phyloP scores from a whole-genome alignment of 352 stramenopile genomes.

The Phytophthora melonis region DNA sequence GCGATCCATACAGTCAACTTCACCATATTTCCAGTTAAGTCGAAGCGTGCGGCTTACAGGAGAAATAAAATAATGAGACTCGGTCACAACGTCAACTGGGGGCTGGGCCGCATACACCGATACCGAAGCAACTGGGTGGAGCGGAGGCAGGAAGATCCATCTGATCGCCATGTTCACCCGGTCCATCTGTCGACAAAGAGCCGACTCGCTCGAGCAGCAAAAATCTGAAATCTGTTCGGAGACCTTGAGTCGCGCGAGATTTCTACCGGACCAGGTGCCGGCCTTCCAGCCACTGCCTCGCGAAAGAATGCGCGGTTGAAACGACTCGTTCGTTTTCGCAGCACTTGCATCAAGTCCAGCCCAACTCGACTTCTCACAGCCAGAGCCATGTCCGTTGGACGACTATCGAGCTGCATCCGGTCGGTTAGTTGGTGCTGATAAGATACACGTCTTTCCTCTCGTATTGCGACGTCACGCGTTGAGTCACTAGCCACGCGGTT shows the following conservation, averaged over 20 bases:
- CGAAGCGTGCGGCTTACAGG: conserved; percentile 6
- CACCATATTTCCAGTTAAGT: conserved; percentile 17
- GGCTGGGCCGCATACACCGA: conserved; percentile 13
- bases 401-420: conserved; percentile 6
- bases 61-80: conserved; percentile 38
- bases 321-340: conserved; percentile 10
- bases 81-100: neutral
- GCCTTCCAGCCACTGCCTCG: conserved; percentile 5
- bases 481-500: conserved; percentile 20
- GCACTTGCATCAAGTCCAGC: conserved; percentile 1
- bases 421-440: conserved; percentile 12
- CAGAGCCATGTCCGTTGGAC: neutral
- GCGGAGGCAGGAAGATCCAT: conserved; percentile 16
- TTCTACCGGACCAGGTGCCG: conserved; percentile 33
- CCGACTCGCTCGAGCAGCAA: conserved; percentile 37
- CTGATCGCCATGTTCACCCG: conserved; percentile 28
- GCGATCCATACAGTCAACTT: conserved; percentile 23
- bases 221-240: conserved; percentile 31
- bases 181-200: conserved; percentile 23
- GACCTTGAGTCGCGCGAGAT: conserved; percentile 10
- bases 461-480: conserved; percentile 2
- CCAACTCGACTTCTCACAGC: neutral
- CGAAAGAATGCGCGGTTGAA: conserved; percentile 4
- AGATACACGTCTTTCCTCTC: conserved; percentile 22
- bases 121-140: conserved; percentile 26